A percentile compares a stretch with the other conserved stretches of the same genome.
These are phyloP conservation scores for Hypoxylon fragiforme DNA, from an alignment of 495 filamentous ascomycete species.

Conservation along the genomic window DNA sequence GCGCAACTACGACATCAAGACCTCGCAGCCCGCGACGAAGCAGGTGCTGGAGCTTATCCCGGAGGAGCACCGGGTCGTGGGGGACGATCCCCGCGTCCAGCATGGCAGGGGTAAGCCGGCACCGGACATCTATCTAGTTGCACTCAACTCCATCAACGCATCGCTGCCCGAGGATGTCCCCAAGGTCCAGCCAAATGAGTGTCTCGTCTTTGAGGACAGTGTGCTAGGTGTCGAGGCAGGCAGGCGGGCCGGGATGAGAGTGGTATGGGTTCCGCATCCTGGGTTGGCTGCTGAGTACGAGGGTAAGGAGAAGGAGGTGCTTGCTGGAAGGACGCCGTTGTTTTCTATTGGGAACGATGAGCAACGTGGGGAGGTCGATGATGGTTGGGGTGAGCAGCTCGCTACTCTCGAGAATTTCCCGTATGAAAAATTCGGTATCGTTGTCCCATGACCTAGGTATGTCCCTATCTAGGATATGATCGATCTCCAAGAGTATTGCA, in stretches of 20 bases:
- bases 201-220: conserved; percentile 88
- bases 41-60: conserved; percentile 33
- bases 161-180: conserved; percentile 43
- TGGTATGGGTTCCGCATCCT: conserved; percentile 83
- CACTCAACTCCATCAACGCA: conserved; percentile 72
- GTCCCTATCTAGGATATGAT: background rate
- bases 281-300: conserved; percentile 65
- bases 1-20: conserved; percentile 36
- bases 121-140: conserved; percentile 85
- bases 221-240: conserved; percentile 85
- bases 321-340: conserved; percentile 73
- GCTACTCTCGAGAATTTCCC: conserved; percentile 66
- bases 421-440: conserved; percentile 50
- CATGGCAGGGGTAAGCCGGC: conserved; percentile 78
- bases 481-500: background rate
- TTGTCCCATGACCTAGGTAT: background rate
- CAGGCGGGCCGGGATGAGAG: conserved; percentile 83
- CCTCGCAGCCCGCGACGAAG: conserved; percentile 21
- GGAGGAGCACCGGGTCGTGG: conserved; percentile 61
- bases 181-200: conserved; percentile 64
- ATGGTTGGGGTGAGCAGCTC: conserved; percentile 66
- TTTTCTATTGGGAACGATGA: conserved; percentile 50
- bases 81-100: conserved; percentile 74
- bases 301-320: conserved; percentile 71
- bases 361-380: conserved; percentile 54